phyloP scores from a whole-genome alignment of 352 stramenopile genomes.

The Phytophthora tentaculata region DNA sequence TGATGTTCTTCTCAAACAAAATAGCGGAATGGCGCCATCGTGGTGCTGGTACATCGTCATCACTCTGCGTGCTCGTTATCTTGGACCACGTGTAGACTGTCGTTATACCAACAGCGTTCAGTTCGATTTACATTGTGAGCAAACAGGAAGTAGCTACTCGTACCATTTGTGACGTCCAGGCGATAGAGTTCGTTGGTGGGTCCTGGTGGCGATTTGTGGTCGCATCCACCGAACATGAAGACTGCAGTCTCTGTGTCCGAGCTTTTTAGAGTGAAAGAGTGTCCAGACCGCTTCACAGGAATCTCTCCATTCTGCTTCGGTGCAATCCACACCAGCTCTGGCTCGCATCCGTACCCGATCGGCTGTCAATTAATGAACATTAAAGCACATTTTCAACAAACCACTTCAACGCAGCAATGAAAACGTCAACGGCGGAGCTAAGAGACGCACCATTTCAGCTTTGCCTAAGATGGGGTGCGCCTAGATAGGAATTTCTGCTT shows the following conservation, averaged over 20 bases:
- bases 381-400: slow-evolving; percentile 15
- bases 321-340: slow-evolving; percentile 89
- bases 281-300: slow-evolving; percentile 94
- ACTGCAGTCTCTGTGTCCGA: slow-evolving; percentile 68
- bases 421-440: no score
- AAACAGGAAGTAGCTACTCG: not conserved
- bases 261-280: slow-evolving; percentile 93
- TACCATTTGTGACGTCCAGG: slow-evolving; percentile 90
- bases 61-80: slow-evolving; percentile 37
- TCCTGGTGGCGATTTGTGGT: slow-evolving; percentile 90
- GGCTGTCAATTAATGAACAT: slow-evolving; percentile 47
- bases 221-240: slow-evolving; percentile 91
- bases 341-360: slow-evolving; percentile 83
- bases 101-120: slow-evolving; percentile 1
- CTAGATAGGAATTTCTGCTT: slow-evolving; percentile 1
- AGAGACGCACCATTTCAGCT: slow-evolving; percentile 34
- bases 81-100: slow-evolving; percentile 78
- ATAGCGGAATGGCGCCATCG: slow-evolving; percentile 88
- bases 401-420: not conserved
- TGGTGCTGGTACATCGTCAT: slow-evolving; percentile 70
- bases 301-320: slow-evolving; percentile 93
- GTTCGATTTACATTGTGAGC: not conserved
- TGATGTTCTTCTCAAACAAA: slow-evolving; percentile 84
- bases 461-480: slow-evolving; percentile 10
- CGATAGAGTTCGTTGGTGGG: slow-evolving; percentile 95